Percentiles rank a stretch among this genome's conserved stretches.
phyloP scores from a whole-genome alignment of 1,139 yeast genomes.

The Barnettozyma hawaiiensis region DNA sequence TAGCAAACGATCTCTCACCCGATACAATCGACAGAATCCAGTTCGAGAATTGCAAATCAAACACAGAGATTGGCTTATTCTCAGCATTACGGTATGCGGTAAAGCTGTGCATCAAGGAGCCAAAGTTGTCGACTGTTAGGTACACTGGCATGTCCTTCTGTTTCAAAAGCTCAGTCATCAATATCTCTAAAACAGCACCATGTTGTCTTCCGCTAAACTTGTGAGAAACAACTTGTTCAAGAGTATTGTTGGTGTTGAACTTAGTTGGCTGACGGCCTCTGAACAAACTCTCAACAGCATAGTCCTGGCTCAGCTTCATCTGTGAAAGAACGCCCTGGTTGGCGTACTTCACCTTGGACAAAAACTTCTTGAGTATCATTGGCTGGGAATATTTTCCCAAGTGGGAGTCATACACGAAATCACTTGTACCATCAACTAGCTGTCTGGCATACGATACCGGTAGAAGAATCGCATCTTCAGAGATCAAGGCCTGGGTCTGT shows the following conservation, averaged over 20 bases:
- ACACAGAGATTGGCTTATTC: conserved; percentile 53
- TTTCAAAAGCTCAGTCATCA: conserved; percentile 48
- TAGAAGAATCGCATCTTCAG: conserved; percentile 48
- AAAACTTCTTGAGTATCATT: conserved; percentile 61
- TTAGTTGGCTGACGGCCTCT: conserved; percentile 32
- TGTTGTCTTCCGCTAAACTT: conserved; percentile 33
- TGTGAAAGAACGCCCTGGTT: conserved; percentile 48
- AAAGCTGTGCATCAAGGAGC: conserved; percentile 50
- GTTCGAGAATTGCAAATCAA: conserved; percentile 63
- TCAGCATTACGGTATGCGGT: conserved; percentile 59
- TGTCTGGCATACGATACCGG: conserved; percentile 61
- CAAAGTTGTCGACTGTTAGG: conserved; percentile 71
- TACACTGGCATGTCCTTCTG: conserved; percentile 48
- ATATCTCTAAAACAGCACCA: conserved; percentile 43
- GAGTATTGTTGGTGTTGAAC: conserved; percentile 39
- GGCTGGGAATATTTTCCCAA: conserved; percentile 65
- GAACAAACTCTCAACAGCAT: conserved; percentile 31
- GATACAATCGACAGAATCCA: conserved; percentile 50
- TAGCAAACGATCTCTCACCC: conserved; percentile 44
- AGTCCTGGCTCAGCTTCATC: conserved; percentile 45
- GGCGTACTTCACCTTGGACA: conserved; percentile 50
- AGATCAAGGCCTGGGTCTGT: conserved; percentile 58
- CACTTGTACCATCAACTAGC: conserved; percentile 67
- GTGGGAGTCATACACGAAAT: conserved; percentile 52
- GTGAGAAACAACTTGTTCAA: conserved; percentile 37